phyloP scores from a whole-genome alignment of 306 rosid species.

The Styphnolobium japonicum region DNA sequence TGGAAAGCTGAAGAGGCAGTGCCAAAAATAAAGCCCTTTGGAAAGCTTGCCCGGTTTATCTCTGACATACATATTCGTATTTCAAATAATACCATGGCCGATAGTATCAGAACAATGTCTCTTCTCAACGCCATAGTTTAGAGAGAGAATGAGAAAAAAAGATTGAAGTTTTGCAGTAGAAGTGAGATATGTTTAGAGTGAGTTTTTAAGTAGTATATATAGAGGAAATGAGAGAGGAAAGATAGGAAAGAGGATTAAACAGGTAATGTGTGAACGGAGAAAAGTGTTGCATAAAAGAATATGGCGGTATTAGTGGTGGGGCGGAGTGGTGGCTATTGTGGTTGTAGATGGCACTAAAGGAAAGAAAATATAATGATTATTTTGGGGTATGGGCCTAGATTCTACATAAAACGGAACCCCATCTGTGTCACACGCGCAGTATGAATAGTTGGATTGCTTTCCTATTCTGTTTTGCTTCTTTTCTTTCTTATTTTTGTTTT shows the following conservation, averaged over 20 bases:
- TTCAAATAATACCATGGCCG: conserved; percentile 26
- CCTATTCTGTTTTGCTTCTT: background rate
- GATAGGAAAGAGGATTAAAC: background rate
- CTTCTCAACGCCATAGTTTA: conserved; percentile 35
- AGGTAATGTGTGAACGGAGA: background rate
- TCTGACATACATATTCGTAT: conserved; percentile 46
- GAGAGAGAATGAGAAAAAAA: background rate
- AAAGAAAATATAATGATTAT: background rate
- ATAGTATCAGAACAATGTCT: conserved; percentile 19
- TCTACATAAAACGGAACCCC: background rate
- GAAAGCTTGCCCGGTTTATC: conserved; percentile 58
- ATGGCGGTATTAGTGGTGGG: background rate
- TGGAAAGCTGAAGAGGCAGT: conserved; percentile 98
- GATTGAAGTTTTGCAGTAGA: background rate
- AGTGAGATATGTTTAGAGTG: background rate
- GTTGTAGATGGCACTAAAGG: too few species aligned
- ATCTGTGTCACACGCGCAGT: background rate
- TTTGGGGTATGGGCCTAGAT: background rate
- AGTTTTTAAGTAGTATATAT: background rate
- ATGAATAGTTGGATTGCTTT: background rate
- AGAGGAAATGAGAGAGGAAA: background rate
- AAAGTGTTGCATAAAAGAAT: background rate
- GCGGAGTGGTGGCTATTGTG: background rate
- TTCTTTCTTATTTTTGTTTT: background rate
- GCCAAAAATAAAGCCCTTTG: conserved; percentile 74